These are phyloP conservation scores for Rhizoclosmatium sp. DNA, from an alignment of 192 early-diverging fungal species.

Conservation along the genomic window DNA sequence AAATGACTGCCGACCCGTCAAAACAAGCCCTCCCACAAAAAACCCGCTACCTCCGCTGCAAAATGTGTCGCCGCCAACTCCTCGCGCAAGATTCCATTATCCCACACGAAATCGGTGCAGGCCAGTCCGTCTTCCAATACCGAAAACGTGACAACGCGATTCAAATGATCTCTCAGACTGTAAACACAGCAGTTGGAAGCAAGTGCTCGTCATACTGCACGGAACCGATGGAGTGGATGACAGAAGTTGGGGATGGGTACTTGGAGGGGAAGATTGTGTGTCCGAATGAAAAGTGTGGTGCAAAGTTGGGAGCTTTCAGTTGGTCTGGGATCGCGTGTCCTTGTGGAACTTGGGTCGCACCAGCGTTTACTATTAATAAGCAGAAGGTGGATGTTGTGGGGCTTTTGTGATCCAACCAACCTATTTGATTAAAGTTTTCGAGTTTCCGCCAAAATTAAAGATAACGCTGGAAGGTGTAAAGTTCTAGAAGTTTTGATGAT, in stretches of 20 bases:
- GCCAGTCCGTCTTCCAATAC: constrained; percentile 29
- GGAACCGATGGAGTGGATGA: constrained; percentile 39
- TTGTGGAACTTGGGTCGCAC: constrained; percentile 34
- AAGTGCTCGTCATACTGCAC: constrained; percentile 11
- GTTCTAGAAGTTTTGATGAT: too few relatives aligned
- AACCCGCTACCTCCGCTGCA: constrained; percentile 9
- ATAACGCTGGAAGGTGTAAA: too few relatives aligned
- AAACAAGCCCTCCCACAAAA: neutral
- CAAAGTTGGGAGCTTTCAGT: constrained; percentile 21
- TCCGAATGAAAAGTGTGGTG: constrained; percentile 18
- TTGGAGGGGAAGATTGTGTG: constrained; percentile 29
- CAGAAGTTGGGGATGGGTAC: constrained; percentile 20
- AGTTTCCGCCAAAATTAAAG: too few relatives aligned
- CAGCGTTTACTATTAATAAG: constrained; percentile 32
- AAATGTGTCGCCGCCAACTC: constrained; percentile 8
- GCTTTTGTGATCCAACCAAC: neutral
- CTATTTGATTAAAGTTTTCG: too few relatives aligned
- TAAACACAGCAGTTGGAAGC: neutral
- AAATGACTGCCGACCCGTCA: constrained; percentile 30
- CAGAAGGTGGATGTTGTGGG: constrained; percentile 35
- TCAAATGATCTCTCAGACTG: neutral
- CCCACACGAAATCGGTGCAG: constrained; percentile 20
- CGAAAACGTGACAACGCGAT: constrained; percentile 31
- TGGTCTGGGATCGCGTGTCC: constrained; percentile 34
- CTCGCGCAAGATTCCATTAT: constrained; percentile 12